Conservation (phyloP, 2,329 filamentous ascomycete genomes). For the Pseudogymnoascus sp. region DNA sequence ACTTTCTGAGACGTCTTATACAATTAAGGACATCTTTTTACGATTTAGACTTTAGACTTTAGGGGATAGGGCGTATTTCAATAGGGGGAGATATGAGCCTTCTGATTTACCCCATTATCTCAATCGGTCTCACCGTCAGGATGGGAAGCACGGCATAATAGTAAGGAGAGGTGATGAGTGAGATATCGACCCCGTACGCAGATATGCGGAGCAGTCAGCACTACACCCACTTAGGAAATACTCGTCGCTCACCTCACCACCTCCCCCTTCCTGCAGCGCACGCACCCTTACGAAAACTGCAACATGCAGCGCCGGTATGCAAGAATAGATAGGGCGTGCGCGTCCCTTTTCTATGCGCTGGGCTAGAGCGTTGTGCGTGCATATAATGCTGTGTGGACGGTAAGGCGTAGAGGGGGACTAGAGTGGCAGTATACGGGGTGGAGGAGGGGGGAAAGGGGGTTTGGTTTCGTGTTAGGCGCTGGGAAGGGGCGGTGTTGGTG, state of each 20-base stretch:
- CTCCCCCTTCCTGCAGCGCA: no score
- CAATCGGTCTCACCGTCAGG: no score
- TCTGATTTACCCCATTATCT: no score
- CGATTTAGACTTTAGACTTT: background rate
- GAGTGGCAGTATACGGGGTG: background rate
- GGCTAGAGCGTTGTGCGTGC: background rate
- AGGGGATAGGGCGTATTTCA: background rate
- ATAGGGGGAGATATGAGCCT: no score
- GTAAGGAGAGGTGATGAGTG: background rate
- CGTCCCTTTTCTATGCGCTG: background rate
- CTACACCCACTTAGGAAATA: background rate
- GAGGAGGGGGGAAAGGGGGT: background rate
- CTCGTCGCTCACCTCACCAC: no score
- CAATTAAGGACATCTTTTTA: no score
- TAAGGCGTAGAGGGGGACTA: no score
- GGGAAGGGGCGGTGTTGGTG: background rate
- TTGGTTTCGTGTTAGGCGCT: background rate
- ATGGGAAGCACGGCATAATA: no score
- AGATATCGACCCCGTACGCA: background rate
- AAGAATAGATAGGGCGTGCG: background rate
- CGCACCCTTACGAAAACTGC: background rate
- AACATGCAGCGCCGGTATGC: background rate
- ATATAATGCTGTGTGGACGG: background rate
- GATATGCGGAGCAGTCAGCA: background rate
- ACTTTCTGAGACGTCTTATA: no score